These are phyloP conservation scores for Diaporthe eres DNA, from an alignment of 2,329 filamentous ascomycete genomes.

Conservation along the genomic window DNA sequence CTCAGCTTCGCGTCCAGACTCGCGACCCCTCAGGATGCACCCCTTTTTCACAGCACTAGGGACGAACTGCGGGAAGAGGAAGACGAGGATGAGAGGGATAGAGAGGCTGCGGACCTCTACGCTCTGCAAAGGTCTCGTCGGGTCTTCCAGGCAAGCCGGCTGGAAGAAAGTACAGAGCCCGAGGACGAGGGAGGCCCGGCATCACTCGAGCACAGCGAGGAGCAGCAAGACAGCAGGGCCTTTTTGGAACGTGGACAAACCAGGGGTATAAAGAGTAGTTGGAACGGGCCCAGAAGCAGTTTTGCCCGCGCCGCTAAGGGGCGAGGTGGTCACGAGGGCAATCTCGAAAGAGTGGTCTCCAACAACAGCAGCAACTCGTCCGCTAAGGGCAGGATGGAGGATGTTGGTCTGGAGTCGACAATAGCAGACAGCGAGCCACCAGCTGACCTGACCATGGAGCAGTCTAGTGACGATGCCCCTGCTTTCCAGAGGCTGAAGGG, in stretches of 20 bases:
- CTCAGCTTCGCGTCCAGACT: slow-evolving; percentile 83
- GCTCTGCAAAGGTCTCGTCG: slow-evolving; percentile 90
- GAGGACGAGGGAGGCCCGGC: slow-evolving; percentile 78
- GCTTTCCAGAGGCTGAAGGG: slow-evolving; percentile 73
- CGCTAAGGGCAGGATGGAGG: slow-evolving; percentile 80
- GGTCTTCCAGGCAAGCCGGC: slow-evolving; percentile 85
- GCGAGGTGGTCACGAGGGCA: slow-evolving; percentile 53
- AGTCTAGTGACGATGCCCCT: slow-evolving; percentile 67
- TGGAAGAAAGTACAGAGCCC: slow-evolving; percentile 88
- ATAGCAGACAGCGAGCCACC: slow-evolving; percentile 72
- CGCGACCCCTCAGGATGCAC: slow-evolving; percentile 81
- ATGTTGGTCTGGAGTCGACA: slow-evolving; percentile 84
- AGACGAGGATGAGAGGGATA: slow-evolving; percentile 89
- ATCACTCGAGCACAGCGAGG: slow-evolving; percentile 68
- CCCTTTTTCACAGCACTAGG: slow-evolving; percentile 92
- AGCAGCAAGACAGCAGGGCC: slow-evolving; percentile 59
- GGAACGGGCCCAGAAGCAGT: slow-evolving; percentile 69
- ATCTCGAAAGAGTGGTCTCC: slow-evolving; percentile 57
- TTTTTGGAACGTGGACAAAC: slow-evolving; percentile 63
- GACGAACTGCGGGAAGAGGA: slow-evolving; percentile 95
- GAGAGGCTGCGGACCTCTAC: slow-evolving; percentile 94
- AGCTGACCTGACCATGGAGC: slow-evolving; percentile 71
- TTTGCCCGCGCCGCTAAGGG: slow-evolving; percentile 47
- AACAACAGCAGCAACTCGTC: slow-evolving; percentile 48
- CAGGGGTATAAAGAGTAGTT: slow-evolving; percentile 74